Conservation (phyloP, 2,329 filamentous ascomycete genomes). For the Fusarium buxicola region DNA sequence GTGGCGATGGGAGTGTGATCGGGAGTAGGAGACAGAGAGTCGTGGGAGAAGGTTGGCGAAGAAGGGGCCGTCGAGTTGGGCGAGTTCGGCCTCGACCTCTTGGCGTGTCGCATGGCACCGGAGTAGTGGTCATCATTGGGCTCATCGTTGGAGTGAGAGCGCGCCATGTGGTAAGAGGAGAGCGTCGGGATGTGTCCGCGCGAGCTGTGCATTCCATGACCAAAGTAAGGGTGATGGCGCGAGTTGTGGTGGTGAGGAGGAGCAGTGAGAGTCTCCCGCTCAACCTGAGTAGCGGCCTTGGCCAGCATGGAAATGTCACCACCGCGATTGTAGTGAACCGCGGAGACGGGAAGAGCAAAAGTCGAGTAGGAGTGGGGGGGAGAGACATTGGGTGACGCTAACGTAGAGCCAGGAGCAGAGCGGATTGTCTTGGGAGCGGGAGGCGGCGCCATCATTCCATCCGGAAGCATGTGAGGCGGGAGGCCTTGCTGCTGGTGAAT, state of each 20-base stretch:
- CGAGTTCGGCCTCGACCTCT: slow-evolving; percentile 92
- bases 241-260: slow-evolving; percentile 57
- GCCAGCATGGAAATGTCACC: slow-evolving; percentile 70
- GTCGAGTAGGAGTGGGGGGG: slow-evolving; percentile 89
- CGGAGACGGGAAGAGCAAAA: slow-evolving; percentile 66
- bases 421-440: slow-evolving; percentile 81
- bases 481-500: slow-evolving; percentile 54
- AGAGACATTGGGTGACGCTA: slow-evolving; percentile 95
- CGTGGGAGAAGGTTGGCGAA: slow-evolving; percentile 95
- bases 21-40: slow-evolving; percentile 93
- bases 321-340: slow-evolving; percentile 63
- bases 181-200: slow-evolving; percentile 78
- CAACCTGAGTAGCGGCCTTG: slow-evolving; percentile 70
- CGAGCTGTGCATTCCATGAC: slow-evolving; percentile 59
- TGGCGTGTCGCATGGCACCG: slow-evolving; percentile 76
- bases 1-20: slow-evolving; percentile 99
- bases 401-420: slow-evolving; percentile 86
- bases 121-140: slow-evolving; percentile 81
- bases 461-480: slow-evolving; percentile 59
- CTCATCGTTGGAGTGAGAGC: slow-evolving; percentile 85
- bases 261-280: slow-evolving; percentile 64
- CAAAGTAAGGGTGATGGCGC: slow-evolving; percentile 67
- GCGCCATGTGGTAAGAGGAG: slow-evolving; percentile 93
- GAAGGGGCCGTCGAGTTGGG: slow-evolving; percentile 96
- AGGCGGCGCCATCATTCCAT: slow-evolving; percentile 83